These are phyloP conservation scores for Paramyrothecium sp. DNA, from an alignment of 2,329 filamentous ascomycete genomes.

Conservation along the genomic window DNA sequence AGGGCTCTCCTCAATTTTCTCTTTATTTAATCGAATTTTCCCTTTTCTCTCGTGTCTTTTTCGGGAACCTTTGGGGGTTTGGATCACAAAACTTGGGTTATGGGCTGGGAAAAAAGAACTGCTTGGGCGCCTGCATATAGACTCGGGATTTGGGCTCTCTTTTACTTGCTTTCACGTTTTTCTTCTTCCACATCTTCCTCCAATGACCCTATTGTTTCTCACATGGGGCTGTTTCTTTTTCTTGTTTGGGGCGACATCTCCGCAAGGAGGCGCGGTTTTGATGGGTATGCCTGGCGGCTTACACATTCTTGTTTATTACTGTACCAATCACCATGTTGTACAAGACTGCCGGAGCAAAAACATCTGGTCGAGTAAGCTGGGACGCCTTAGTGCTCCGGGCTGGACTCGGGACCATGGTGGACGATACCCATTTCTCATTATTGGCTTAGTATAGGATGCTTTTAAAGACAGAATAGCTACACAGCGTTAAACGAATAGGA, in stretches of 20 bases:
- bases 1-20: slow-evolving; percentile 7
- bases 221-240: slow-evolving; percentile 9
- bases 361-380: slow-evolving; percentile 14
- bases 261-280: slow-evolving; percentile 5
- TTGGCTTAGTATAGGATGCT: slow-evolving; percentile 25
- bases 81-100: slow-evolving; percentile 5
- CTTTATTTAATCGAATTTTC: no score
- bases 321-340: slow-evolving; percentile 24
- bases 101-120: slow-evolving; percentile 5
- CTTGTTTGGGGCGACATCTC: slow-evolving; percentile 5
- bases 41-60: slow-evolving; percentile 5
- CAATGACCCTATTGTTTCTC: neutral
- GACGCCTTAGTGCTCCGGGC: slow-evolving; percentile 24
- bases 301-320: slow-evolving; percentile 8
- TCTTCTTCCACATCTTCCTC: slow-evolving; percentile 1
- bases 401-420: slow-evolving; percentile 27
- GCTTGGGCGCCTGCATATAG: slow-evolving; percentile 1
- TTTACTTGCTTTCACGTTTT: slow-evolving; percentile 7
- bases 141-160: slow-evolving; percentile 12
- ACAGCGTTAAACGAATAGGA: slow-evolving; percentile 16
- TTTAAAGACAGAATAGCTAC: slow-evolving; percentile 16
- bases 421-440: slow-evolving; percentile 28
- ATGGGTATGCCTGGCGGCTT: neutral
- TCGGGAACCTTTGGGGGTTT: slow-evolving; percentile 10
- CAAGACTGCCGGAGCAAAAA: slow-evolving; percentile 18